These are phyloP conservation scores for Inga oerstediana DNA, from an alignment of 306 rosid species.

Conservation along the genomic window DNA sequence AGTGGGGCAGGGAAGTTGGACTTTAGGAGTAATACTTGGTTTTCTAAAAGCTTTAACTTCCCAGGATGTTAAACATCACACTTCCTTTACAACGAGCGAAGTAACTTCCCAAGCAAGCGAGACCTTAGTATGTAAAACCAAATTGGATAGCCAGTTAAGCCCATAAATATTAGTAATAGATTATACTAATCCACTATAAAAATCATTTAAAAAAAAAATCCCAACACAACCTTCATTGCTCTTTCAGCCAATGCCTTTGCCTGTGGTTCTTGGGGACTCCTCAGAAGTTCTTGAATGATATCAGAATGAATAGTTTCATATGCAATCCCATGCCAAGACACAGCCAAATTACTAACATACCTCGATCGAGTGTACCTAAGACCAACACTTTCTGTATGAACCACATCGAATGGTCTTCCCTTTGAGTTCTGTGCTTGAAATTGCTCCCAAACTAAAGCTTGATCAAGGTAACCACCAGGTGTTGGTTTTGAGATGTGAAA, in stretches of 20 bases:
- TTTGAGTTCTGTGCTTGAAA: constrained; percentile 65
- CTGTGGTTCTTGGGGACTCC: constrained; percentile 53
- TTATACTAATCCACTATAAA: neutral
- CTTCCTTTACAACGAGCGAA: neutral
- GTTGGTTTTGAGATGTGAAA: constrained; percentile 75
- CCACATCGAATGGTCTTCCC: constrained; percentile 56
- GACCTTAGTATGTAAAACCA: neutral
- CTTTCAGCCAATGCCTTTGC: constrained; percentile 50
- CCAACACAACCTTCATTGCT: constrained; percentile 40
- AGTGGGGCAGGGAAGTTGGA: too few relatives aligned
- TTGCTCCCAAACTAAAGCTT: constrained; percentile 60
- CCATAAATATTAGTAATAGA: neutral
- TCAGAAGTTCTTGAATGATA: constrained; percentile 55
- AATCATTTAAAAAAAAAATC: neutral
- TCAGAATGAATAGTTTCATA: constrained; percentile 49
- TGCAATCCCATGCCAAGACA: constrained; percentile 71
- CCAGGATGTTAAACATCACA: too few relatives aligned
- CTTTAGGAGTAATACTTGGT: too few relatives aligned
- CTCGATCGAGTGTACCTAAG: constrained; percentile 61
- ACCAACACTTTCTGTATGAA: constrained; percentile 71
- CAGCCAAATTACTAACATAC: constrained; percentile 51
- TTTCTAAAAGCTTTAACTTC: too few relatives aligned
- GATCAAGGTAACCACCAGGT: constrained; percentile 69
- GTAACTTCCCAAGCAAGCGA: neutral
- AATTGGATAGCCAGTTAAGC: neutral